Evolutionary conservation across 441 rosid species (phyloP).

Genomic region (Omphalea diandra): DNA sequence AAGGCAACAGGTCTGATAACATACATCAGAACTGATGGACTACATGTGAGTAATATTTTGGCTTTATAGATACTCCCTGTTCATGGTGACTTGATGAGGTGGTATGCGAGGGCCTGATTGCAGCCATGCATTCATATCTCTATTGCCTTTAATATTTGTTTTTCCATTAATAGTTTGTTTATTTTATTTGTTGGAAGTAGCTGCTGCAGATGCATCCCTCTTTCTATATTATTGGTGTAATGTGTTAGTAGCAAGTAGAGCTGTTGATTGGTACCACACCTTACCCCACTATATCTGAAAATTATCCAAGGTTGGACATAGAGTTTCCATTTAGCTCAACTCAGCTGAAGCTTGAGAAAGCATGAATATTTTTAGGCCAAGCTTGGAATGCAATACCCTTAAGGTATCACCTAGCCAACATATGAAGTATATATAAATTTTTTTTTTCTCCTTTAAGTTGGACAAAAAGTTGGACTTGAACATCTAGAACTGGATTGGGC

Average conservation of each 20-base stretch:
- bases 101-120: background rate
- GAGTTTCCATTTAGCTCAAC: no score
- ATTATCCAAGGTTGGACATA: no score
- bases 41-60: slow-evolving; percentile 67
- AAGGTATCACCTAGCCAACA: no score
- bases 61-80: slow-evolving; percentile 13
- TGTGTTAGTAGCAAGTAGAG: background rate
- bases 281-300: no score
- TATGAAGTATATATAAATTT: no score
- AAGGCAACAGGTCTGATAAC: slow-evolving; percentile 87
- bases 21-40: slow-evolving; percentile 94
- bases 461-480: no score
- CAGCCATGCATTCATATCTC: background rate
- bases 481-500: no score
- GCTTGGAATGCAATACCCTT: no score
- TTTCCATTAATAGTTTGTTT: background rate
- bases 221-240: background rate
- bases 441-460: no score
- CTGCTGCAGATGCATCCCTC: background rate
- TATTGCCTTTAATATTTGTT: background rate
- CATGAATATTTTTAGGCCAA: no score
- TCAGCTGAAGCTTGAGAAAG: no score
- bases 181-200: background rate
- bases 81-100: background rate
- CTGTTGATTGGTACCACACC: no score